Evolutionary conservation across 148 eudicot genomes (phyloP), one percentile per base, ranked within the genome.

Genomic region (Gaultheria prostrata): DNA sequence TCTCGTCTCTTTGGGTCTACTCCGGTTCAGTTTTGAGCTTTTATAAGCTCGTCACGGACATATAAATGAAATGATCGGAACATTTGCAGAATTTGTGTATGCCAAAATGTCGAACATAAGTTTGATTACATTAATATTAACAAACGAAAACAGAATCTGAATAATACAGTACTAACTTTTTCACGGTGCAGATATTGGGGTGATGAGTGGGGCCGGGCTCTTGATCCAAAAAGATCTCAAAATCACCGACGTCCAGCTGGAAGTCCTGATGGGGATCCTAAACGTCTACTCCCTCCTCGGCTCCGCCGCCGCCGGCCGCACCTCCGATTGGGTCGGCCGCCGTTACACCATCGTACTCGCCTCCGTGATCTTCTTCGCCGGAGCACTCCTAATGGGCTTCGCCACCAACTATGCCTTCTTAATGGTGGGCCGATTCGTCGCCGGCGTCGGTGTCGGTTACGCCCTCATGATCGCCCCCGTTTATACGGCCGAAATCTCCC

Each of bases 281-380:
- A 84, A 78, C 69, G 69, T 84, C 65, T 84, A 84, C 54, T 87
- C 87, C 11, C 86, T 89, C 3, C 70, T 89, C 21, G 87, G 89
- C 45, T 85, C 89, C 8, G 87, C 83, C 46, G 85, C 84, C 13
- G 91, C 91, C 56, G 87, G 91, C 53, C 76, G 87, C 0, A 87
- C 91, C 46, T 87, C 91, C 8, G 89, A 89, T 21, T 89, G 87
- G 89, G 50, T 89, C 9, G 91, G 91, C 67, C 89, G 90, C 32
- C 85, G 89, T 14, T 89, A 89, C 84, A 89, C 89, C 65, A 89
- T 89, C 17, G 87, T 89, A 3, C 69, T 89, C 8, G 90, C 90
- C 79, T 86, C 84, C 5, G 90, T 75, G 8, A 85, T 86, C 45
- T 89, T 89, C 83, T 89, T 89, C 74, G 67, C 8, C 20, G 90